A percentile compares a stretch with the other conserved stretches of the same genome.
Conservation (phyloP, 345 rosid species). For the Ceriops zippeliana region DNA sequence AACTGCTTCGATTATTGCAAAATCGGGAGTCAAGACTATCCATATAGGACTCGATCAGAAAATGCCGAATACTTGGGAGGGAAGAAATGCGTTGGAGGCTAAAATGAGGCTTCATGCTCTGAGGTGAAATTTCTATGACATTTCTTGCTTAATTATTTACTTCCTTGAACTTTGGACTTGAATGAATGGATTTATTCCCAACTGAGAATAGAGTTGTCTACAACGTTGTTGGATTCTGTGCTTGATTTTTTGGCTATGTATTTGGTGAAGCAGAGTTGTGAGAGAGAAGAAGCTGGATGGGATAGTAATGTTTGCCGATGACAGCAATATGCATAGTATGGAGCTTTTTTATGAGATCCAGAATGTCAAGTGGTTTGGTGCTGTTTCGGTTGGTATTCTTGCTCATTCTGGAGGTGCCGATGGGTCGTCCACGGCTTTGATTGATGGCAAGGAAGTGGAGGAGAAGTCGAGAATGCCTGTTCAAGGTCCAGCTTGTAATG, state of each 20-base stretch:
- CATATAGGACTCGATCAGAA: slow-evolving; percentile 60
- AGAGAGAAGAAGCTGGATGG: slow-evolving; percentile 92
- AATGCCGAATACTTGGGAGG: slow-evolving; percentile 83
- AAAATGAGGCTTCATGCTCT: slow-evolving; percentile 82
- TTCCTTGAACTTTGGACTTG: no score
- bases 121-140: slow-evolving; percentile 35
- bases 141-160: background rate
- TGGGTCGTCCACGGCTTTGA: slow-evolving; percentile 32
- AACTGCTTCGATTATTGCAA: slow-evolving; percentile 59
- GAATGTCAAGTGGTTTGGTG: slow-evolving; percentile 86
- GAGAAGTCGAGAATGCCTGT: slow-evolving; percentile 54
- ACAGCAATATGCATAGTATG: slow-evolving; percentile 96
- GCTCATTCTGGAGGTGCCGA: slow-evolving; percentile 52
- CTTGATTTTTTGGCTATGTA: slow-evolving; percentile 14
- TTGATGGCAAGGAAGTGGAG: slow-evolving; percentile 34
- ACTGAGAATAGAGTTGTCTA: background rate
- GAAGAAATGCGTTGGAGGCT: slow-evolving; percentile 61
- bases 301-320: slow-evolving; percentile 87
- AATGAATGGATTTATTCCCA: background rate
- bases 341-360: slow-evolving; percentile 94
- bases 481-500: slow-evolving; percentile 96
- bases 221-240: slow-evolving; percentile 13
- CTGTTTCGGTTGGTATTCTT: slow-evolving; percentile 81
- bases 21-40: slow-evolving; percentile 56
- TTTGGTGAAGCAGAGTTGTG: slow-evolving; percentile 55